phyloP scores from a whole-genome alignment of 108 stramenopile genomes.

The Cyclostephanos tholiformis region DNA sequence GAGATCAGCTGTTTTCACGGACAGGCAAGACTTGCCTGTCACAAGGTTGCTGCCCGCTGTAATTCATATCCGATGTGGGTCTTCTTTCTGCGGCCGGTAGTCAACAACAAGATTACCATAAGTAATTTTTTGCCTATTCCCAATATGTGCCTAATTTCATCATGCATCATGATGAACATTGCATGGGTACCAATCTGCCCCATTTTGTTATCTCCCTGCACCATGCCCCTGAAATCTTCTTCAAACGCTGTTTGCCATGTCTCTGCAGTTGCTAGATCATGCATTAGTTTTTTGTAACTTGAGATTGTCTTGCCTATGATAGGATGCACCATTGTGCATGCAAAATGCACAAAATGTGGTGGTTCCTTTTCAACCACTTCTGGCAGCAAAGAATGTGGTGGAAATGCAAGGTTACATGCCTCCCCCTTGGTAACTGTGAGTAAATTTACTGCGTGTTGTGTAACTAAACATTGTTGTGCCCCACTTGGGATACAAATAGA shows the following conservation, averaged over 20 bases:
- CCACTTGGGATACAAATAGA: too few relatives aligned
- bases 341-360: background rate
- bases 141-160: background rate
- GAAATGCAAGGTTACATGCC: background rate
- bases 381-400: background rate
- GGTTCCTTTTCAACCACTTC: background rate
- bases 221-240: background rate
- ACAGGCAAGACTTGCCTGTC: slow-evolving; percentile 8
- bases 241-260: background rate
- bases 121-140: background rate
- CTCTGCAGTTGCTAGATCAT: background rate
- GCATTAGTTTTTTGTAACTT: background rate
- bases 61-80: background rate
- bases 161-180: background rate
- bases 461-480: too few relatives aligned
- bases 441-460: too few relatives aligned
- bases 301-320: background rate
- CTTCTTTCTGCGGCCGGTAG: background rate
- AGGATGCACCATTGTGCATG: background rate
- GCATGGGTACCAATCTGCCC: background rate
- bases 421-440: too few relatives aligned
- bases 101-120: background rate
- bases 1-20: slow-evolving; percentile 31
- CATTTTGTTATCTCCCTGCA: background rate
- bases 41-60: slow-evolving; percentile 49